A percentile compares a stretch with the other conserved stretches of the same genome.
phyloP scores from a whole-genome alignment of 208 protist species.

The Polymyxa betae region DNA sequence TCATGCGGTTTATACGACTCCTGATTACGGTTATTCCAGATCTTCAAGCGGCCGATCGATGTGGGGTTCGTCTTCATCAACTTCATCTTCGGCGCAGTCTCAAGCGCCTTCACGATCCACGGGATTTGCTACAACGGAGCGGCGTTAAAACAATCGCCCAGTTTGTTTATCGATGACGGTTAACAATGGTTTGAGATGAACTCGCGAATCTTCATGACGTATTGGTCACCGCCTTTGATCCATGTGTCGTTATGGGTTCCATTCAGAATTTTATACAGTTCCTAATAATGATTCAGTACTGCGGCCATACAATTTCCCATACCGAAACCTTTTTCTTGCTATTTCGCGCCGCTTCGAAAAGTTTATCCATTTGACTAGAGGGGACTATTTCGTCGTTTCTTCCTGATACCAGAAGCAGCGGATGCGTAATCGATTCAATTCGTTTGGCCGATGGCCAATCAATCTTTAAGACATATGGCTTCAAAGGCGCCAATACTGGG shows the following conservation, averaged over 20 bases:
- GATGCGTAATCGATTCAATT: constrained; percentile 54
- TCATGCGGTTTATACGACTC: background rate
- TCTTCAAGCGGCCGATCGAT: background rate
- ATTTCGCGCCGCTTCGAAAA: constrained; percentile 41
- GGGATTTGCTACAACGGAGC: too few relatives aligned
- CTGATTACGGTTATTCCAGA: background rate
- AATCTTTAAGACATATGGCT: constrained; percentile 59
- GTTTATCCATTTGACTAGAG: constrained; percentile 33
- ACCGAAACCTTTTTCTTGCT: background rate
- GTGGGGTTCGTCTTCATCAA: background rate
- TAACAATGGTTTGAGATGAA: constrained; percentile 27
- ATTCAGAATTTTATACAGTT: background rate
- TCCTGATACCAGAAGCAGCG: constrained; percentile 57
- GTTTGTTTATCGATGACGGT: too few relatives aligned
- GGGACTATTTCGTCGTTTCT: constrained; percentile 63
- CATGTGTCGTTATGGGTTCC: constrained; percentile 55
- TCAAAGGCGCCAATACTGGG: constrained; percentile 57
- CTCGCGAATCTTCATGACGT: background rate
- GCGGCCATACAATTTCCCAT: background rate
- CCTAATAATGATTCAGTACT: background rate
- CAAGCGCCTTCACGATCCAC: too few relatives aligned
- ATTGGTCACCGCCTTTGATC: constrained; percentile 3
- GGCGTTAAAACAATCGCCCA: too few relatives aligned
- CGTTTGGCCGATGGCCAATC: constrained; percentile 55
- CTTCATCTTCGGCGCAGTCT: too few relatives aligned